phyloP scores from a whole-genome alignment of 2,329 filamentous ascomycete genomes.

The Beauveria sp. region DNA sequence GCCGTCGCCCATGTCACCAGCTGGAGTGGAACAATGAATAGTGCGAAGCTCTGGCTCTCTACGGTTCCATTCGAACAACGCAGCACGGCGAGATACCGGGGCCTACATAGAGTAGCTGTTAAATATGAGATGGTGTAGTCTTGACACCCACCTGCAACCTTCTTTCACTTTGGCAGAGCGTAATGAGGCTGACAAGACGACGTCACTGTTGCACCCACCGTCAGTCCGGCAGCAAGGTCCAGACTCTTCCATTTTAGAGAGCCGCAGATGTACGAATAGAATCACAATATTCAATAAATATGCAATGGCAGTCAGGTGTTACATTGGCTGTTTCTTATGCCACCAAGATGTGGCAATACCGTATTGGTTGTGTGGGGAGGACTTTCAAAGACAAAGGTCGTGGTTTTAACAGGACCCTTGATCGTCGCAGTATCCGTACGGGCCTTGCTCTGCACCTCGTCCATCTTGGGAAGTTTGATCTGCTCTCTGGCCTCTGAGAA shows the following conservation, averaged over 20 bases:
- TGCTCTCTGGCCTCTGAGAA: neutral
- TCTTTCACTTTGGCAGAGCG: too few species aligned
- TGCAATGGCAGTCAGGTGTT: neutral
- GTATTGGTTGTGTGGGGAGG: neutral
- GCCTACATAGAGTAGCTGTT: too few species aligned
- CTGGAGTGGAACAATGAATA: neutral
- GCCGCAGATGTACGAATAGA: neutral
- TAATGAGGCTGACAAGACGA: neutral
- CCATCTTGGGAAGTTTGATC: neutral
- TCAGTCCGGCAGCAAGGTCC: neutral
- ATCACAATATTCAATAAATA: neutral
- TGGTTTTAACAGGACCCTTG: neutral
- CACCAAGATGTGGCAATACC: neutral
- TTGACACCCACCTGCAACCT: too few species aligned
- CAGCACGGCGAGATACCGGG: too few species aligned
- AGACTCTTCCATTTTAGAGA: neutral
- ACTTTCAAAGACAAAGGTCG: neutral
- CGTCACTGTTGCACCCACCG: neutral
- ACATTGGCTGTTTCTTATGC: neutral
- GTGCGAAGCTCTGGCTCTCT: neutral
- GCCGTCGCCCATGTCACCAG: neutral
- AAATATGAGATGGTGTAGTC: too few species aligned
- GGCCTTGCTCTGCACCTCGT: neutral
- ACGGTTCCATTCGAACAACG: too few species aligned
- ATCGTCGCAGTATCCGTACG: neutral